Evolutionary conservation across 2,329 filamentous ascomycete species (phyloP).

Genomic region (Hyphodiscus sp.): DNA sequence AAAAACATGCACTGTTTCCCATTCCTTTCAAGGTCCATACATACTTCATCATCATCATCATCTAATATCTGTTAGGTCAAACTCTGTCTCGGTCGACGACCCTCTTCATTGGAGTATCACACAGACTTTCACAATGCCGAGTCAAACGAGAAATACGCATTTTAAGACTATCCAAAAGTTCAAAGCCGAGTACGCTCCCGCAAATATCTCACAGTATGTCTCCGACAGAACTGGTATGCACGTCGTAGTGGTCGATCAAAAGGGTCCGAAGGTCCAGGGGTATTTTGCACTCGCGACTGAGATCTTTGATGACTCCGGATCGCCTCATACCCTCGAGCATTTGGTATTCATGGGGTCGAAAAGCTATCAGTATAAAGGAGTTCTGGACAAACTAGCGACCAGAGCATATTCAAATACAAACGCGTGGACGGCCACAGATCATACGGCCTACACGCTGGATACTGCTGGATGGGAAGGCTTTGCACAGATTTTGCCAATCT

Average conservation of each 20-base stretch:
- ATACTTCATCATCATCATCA: not conserved
- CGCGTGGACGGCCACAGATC: slow-evolving; percentile 93
- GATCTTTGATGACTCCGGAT: slow-evolving; percentile 94
- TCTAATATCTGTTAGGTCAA: not conserved
- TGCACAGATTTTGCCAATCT: slow-evolving; percentile 86
- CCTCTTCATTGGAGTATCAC: not conserved
- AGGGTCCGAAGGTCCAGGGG: slow-evolving; percentile 90
- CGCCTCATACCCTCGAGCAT: slow-evolving; percentile 81
- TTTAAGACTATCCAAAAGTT: slow-evolving; percentile 86
- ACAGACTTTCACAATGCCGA: slow-evolving; percentile 44
- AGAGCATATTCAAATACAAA: slow-evolving; percentile 92
- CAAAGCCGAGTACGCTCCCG: slow-evolving; percentile 82
- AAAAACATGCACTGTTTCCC: too few species aligned
- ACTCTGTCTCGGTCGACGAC: not conserved
- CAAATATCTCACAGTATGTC: slow-evolving; percentile 89
- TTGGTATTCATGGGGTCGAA: slow-evolving; percentile 86
- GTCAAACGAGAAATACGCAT: slow-evolving; percentile 43
- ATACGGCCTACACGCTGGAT: slow-evolving; percentile 92
- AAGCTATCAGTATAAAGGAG: slow-evolving; percentile 88
- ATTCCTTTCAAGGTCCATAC: not conserved
- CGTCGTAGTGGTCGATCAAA: slow-evolving; percentile 82
- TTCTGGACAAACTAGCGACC: slow-evolving; percentile 89
- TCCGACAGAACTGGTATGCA: slow-evolving; percentile 92
- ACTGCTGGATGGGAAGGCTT: slow-evolving; percentile 97
- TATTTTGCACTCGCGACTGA: slow-evolving; percentile 96